A percentile compares a stretch with the other conserved stretches of the same genome.
phyloP scores from a whole-genome alignment of 2,329 filamentous ascomycete species.

The Emergomyces africanus region DNA sequence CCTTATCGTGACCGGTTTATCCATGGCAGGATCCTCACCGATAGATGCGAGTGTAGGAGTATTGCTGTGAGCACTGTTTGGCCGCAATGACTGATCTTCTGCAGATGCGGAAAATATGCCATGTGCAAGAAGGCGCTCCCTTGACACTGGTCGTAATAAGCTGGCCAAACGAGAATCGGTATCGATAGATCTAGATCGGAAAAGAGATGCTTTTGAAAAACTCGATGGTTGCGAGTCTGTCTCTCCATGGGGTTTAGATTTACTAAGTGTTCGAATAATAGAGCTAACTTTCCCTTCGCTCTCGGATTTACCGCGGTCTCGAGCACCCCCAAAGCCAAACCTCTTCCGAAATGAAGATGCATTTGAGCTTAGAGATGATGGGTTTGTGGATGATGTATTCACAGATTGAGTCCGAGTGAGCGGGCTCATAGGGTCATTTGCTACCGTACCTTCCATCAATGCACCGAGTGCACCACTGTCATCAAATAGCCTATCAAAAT shows the following conservation, averaged over 20 bases:
- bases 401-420: constrained; percentile 47
- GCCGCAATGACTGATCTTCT: constrained; percentile 33
- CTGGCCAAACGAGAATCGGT: constrained; percentile 39
- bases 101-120: constrained; percentile 36
- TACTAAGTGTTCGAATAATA: constrained; percentile 80
- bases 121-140: constrained; percentile 40
- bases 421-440: constrained; percentile 48
- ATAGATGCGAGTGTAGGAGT: constrained; percentile 37
- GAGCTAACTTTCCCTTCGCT: constrained; percentile 58
- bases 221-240: constrained; percentile 44
- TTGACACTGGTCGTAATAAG: constrained; percentile 41
- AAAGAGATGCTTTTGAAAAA: constrained; percentile 53
- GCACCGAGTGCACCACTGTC: constrained; percentile 38
- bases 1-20: constrained; percentile 37
- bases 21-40: constrained; percentile 36
- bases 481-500: constrained; percentile 80
- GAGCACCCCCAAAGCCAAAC: constrained; percentile 67
- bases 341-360: constrained; percentile 73
- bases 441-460: constrained; percentile 29
- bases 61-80: constrained; percentile 37
- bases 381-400: constrained; percentile 57
- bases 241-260: constrained; percentile 48
- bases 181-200: constrained; percentile 68
- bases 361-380: constrained; percentile 44
- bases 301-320: constrained; percentile 65